These are phyloP conservation scores for Curvularia sp. DNA, from an alignment of 2,329 filamentous ascomycete species.

Conservation along the genomic window DNA sequence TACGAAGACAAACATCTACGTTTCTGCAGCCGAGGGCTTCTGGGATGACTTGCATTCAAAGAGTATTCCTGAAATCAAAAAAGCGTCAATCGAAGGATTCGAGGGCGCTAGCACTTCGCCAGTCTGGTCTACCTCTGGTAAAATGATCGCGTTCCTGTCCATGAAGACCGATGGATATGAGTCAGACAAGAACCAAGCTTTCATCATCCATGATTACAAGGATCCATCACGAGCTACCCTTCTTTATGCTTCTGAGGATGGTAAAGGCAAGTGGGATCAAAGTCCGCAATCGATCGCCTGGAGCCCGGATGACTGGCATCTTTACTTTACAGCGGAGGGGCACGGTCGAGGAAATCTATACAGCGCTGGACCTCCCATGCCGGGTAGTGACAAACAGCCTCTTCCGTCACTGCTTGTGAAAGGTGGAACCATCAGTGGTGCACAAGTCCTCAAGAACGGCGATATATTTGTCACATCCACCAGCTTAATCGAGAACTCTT, in stretches of 20 bases:
- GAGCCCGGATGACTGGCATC: constrained; percentile 61
- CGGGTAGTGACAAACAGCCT: constrained; percentile 20
- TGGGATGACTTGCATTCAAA: constrained; percentile 32
- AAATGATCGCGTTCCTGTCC: constrained; percentile 75
- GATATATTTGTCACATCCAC: constrained; percentile 70
- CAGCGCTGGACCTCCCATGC: constrained; percentile 36
- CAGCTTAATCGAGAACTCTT: constrained; percentile 75
- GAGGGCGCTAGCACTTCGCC: constrained; percentile 72
- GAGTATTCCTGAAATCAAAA: constrained; percentile 51
- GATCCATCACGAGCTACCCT: constrained; percentile 64
- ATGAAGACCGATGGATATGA: constrained; percentile 83
- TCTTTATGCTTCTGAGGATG: constrained; percentile 68
- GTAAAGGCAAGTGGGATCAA: constrained; percentile 66
- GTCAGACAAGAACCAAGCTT: constrained; percentile 74
- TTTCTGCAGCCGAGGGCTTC: constrained; percentile 67
- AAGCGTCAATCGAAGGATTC: constrained; percentile 65
- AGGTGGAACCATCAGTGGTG: constrained; percentile 52
- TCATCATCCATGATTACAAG: constrained; percentile 68
- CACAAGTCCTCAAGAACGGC: constrained; percentile 60
- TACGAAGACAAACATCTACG: constrained; percentile 84
- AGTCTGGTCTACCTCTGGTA: constrained; percentile 76
- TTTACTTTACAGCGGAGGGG: constrained; percentile 79
- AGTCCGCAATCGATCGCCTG: constrained; percentile 61
- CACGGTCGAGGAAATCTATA: constrained; percentile 69
- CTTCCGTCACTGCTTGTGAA: constrained; percentile 41